phyloP scores from a whole-genome alignment of 2,329 filamentous ascomycete genomes.

The Podosphaera leucotricha region DNA sequence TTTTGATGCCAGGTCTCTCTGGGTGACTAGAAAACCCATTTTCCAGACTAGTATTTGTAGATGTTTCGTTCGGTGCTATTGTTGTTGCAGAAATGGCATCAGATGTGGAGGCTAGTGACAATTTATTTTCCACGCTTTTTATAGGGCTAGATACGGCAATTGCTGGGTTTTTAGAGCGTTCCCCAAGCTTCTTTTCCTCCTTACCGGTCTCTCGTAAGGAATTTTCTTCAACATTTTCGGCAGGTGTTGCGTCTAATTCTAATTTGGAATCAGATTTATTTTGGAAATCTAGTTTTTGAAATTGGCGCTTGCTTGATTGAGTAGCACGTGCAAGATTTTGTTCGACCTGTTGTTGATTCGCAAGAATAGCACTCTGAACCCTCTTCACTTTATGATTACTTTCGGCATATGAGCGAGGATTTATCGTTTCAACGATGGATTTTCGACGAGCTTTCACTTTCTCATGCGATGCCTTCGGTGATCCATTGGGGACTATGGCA shows the following conservation, averaged over 20 bases:
- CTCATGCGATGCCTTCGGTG: constrained; percentile 2
- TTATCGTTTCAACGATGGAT: background rate
- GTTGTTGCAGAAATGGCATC: constrained; percentile 50
- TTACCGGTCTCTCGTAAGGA: constrained; percentile 18
- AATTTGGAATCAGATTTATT: constrained; percentile 10
- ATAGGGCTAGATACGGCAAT: constrained; percentile 15
- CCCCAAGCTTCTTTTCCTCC: constrained; percentile 1
- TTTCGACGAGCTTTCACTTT: too few relatives aligned
- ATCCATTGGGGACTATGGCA: constrained; percentile 7
- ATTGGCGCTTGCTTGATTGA: constrained; percentile 11
- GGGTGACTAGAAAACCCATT: constrained; percentile 34
- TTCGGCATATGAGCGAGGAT: background rate
- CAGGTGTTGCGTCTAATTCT: constrained; percentile 23
- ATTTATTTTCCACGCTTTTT: constrained; percentile 22
- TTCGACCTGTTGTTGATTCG: constrained; percentile 10
- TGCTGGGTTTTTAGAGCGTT: constrained; percentile 11
- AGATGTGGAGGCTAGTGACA: constrained; percentile 39
- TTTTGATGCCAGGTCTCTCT: constrained; percentile 24
- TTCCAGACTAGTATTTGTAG: constrained; percentile 52
- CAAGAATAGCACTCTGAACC: background rate
- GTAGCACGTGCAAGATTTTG: constrained; percentile 15
- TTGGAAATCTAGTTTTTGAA: constrained; percentile 8
- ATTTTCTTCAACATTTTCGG: constrained; percentile 25
- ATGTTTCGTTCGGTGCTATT: constrained; percentile 41
- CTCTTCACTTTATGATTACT: background rate